These are phyloP conservation scores for Paraphoma chrysanthemicola DNA, from an alignment of 2,329 filamentous ascomycete species.

Conservation along the genomic window DNA sequence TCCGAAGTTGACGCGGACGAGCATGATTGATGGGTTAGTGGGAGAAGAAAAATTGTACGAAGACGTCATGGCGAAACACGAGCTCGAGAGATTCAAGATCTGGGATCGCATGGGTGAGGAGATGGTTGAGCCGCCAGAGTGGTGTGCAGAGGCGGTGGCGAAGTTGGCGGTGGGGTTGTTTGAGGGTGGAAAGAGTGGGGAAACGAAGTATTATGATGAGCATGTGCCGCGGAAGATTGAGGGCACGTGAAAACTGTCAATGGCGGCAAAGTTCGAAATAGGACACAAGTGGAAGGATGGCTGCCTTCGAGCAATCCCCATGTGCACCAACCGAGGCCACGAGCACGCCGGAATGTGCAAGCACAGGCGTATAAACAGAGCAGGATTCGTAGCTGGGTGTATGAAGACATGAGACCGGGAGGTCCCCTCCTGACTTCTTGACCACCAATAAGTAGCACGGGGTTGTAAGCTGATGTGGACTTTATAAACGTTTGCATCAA, in stretches of 20 bases:
- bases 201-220: constrained; percentile 31
- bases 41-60: constrained; percentile 20
- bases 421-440: too few relatives aligned
- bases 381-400: too few relatives aligned
- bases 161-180: constrained; percentile 30
- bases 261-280: too few relatives aligned
- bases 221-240: constrained; percentile 30
- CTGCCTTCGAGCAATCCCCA: too few relatives aligned
- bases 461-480: too few relatives aligned
- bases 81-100: constrained; percentile 31
- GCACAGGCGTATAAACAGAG: too few relatives aligned
- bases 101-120: constrained; percentile 33
- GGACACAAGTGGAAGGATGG: too few relatives aligned
- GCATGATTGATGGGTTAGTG: constrained; percentile 31
- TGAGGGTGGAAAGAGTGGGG: constrained; percentile 29
- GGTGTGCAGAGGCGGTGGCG: constrained; percentile 30
- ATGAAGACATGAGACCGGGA: too few relatives aligned
- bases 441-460: too few relatives aligned
- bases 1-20: constrained; percentile 34
- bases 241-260: constrained; percentile 10
- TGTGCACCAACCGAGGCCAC: too few relatives aligned
- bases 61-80: constrained; percentile 34
- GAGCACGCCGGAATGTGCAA: too few relatives aligned
- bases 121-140: constrained; percentile 32
- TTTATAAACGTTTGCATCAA: too few relatives aligned